These are phyloP conservation scores for Phylloporus sp. DNA, from an alignment of 768 basidiomycete genomes.

Conservation along the genomic window DNA sequence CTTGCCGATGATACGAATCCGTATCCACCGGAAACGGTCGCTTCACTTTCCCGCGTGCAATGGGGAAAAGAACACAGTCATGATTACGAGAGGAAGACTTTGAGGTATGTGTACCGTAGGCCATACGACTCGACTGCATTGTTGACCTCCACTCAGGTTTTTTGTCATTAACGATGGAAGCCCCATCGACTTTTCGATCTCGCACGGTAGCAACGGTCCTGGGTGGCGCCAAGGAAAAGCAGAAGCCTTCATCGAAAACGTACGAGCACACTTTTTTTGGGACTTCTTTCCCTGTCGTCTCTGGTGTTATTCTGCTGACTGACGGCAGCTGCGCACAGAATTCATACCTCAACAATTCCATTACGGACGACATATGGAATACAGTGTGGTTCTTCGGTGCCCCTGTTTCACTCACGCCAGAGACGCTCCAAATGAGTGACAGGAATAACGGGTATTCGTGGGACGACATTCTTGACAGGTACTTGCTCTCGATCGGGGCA, in stretches of 20 bases:
- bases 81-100: background rate
- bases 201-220: background rate
- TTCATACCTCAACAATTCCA: background rate
- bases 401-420: background rate
- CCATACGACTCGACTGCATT: background rate
- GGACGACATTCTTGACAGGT: background rate
- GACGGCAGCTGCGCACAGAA: background rate
- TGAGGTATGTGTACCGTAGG: background rate
- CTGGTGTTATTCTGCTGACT: background rate
- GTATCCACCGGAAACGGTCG: background rate
- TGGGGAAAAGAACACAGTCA: slow-evolving; percentile 4
- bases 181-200: slow-evolving; percentile 3
- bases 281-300: too few relatives aligned
- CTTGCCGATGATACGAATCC: slow-evolving; percentile 1
- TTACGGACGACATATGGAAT: slow-evolving; percentile 4
- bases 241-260: slow-evolving; percentile 1
- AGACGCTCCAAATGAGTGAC: background rate
- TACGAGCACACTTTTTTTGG: background rate
- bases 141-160: background rate
- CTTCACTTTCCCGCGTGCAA: background rate
- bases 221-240: background rate
- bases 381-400: background rate
- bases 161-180: slow-evolving; percentile 3
- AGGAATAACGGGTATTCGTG: background rate
- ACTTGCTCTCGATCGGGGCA: background rate